These are phyloP conservation scores for Adiantum capillusveneris DNA, from an alignment of 75 land plant species.

Conservation along the genomic window DNA sequence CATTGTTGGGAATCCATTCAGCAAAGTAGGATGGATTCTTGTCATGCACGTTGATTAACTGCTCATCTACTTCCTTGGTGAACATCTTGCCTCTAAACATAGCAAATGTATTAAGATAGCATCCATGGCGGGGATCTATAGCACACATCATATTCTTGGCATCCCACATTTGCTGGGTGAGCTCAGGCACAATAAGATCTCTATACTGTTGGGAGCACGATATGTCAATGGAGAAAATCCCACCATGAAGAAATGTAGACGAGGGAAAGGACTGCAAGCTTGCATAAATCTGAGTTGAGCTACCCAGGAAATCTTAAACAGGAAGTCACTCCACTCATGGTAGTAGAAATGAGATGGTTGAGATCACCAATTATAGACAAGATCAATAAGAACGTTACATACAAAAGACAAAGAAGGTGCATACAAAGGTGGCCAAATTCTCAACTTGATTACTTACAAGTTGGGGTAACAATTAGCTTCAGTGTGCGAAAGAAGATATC, in stretches of 20 bases:
- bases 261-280: slow-evolving; percentile 22
- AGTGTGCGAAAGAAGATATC: slow-evolving; percentile 44
- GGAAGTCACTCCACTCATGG: slow-evolving; percentile 44
- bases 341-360: slow-evolving; percentile 38
- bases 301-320: slow-evolving; percentile 29
- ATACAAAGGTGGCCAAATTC: slow-evolving; percentile 27
- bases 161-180: too few relatives aligned
- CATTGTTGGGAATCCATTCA: too few relatives aligned
- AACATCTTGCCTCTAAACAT: too few relatives aligned
- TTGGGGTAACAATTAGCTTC: slow-evolving; percentile 2
- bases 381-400: neutral
- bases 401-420: neutral
- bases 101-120: too few relatives aligned
- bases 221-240: too few relatives aligned
- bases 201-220: slow-evolving; percentile 35
- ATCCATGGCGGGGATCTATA: too few relatives aligned
- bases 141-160: too few relatives aligned
- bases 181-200: too few relatives aligned
- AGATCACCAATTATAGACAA: slow-evolving; percentile 32
- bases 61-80: too few relatives aligned
- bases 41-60: too few relatives aligned
- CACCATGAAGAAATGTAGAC: slow-evolving; percentile 32
- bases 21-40: too few relatives aligned
- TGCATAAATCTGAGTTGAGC: slow-evolving; percentile 28
- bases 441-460: slow-evolving; percentile 57